Evolutionary conservation across 768 basidiomycete genomes (phyloP).

Genomic region (Suillus subluteus): DNA sequence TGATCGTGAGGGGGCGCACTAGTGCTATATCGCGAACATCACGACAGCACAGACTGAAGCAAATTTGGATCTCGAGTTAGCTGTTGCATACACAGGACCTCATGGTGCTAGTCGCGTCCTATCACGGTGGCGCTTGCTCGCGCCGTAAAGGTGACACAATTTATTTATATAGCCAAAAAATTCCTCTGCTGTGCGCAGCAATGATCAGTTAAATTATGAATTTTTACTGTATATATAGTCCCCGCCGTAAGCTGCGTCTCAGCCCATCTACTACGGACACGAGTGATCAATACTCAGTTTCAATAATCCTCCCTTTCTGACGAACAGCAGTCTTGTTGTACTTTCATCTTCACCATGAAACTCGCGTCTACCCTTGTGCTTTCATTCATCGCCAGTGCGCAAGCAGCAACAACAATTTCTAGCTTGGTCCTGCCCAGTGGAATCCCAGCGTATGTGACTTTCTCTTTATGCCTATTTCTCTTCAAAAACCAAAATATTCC

Average conservation of each 20-base stretch:
- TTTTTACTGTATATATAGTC: neutral
- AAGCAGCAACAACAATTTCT: neutral
- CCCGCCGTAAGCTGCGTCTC: neutral
- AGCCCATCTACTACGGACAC: neutral
- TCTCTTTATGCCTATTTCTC: neutral
- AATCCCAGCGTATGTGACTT: constrained; percentile 24
- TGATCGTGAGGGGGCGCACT: too few species aligned
- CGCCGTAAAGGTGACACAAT: neutral
- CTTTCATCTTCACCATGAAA: constrained; percentile 18
- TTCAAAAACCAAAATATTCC: neutral
- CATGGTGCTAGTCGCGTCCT: neutral
- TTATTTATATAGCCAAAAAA: neutral
- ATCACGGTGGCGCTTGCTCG: neutral
- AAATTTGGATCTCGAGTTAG: neutral
- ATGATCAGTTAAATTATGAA: neutral
- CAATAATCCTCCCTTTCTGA: too few species aligned
- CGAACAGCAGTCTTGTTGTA: neutral
- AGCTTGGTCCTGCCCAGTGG: constrained; percentile 19
- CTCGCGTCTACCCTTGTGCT: constrained; percentile 12
- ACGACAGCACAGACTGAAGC: neutral
- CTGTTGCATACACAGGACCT: neutral
- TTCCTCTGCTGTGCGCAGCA: neutral
- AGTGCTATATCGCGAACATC: neutral
- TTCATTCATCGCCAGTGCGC: constrained; percentile 13
- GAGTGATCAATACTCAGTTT: neutral